Conservation (phyloP, 768 basidiomycete genomes). For the Lactarius hengduanensis region DNA sequence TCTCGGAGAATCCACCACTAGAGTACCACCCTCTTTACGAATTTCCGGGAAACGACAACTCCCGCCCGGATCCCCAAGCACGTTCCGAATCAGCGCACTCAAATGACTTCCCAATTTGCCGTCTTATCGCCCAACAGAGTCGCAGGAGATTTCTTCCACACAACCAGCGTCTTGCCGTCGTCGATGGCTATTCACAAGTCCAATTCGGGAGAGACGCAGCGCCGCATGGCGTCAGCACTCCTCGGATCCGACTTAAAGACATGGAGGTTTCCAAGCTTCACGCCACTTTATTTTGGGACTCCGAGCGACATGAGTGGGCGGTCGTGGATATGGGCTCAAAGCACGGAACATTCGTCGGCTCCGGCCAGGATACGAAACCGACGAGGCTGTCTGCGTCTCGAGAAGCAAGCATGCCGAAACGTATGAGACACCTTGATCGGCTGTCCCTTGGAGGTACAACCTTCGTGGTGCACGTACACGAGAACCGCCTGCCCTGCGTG, state of each 20-base stretch:
- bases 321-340: slow-evolving; percentile 84
- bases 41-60: slow-evolving; percentile 50
- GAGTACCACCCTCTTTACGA: slow-evolving; percentile 54
- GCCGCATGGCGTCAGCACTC: slow-evolving; percentile 48
- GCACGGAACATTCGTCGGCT: slow-evolving; percentile 71
- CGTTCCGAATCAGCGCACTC: slow-evolving; percentile 10
- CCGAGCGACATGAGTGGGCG: slow-evolving; percentile 56
- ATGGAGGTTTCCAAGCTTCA: slow-evolving; percentile 84
- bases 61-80: slow-evolving; percentile 6
- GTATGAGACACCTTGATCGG: slow-evolving; percentile 60
- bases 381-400: slow-evolving; percentile 55
- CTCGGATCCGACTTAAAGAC: slow-evolving; percentile 75
- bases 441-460: slow-evolving; percentile 69
- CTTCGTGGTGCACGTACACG: slow-evolving; percentile 70
- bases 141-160: slow-evolving; percentile 48
- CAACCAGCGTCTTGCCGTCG: slow-evolving; percentile 51
- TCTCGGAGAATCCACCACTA: slow-evolving; percentile 7
- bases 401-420: slow-evolving; percentile 65
- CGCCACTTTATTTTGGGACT: slow-evolving; percentile 72
- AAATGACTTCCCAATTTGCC: slow-evolving; percentile 33
- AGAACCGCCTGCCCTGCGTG: slow-evolving; percentile 56
- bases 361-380: slow-evolving; percentile 27
- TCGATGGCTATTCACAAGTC: slow-evolving; percentile 62
- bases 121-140: slow-evolving; percentile 40
- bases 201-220: slow-evolving; percentile 74